These are phyloP conservation scores for Nephelium lappaceum DNA, from an alignment of 345 rosid species.

Conservation along the genomic window DNA sequence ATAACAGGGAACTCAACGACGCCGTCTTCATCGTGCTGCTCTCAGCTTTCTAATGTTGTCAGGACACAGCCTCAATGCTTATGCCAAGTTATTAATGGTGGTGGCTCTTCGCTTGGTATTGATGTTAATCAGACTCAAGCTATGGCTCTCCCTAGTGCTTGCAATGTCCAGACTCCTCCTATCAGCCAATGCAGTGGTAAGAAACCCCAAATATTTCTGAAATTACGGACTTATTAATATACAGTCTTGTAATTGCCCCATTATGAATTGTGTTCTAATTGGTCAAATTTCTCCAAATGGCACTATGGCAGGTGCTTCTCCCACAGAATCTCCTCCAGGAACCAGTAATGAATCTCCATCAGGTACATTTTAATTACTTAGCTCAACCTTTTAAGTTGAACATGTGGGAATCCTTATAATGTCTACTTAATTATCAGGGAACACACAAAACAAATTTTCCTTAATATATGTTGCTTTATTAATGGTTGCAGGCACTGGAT, in stretches of 20 bases:
- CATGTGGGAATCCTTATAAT: too few species aligned
- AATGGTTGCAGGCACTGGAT: constrained; percentile 29
- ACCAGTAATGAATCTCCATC: constrained; percentile 21
- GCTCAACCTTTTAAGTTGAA: not conserved
- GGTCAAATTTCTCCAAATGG: not conserved
- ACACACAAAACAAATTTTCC: not conserved
- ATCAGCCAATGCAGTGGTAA: constrained; percentile 28
- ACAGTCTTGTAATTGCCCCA: not conserved
- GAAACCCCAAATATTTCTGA: not conserved
- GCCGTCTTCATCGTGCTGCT: constrained; percentile 37
- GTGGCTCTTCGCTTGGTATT: constrained; percentile 32
- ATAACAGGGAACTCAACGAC: constrained; percentile 29
- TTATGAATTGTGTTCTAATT: not conserved
- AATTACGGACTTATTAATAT: not conserved
- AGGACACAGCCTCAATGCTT: constrained; percentile 34
- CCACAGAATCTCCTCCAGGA: constrained; percentile 34
- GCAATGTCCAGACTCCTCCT: constrained; percentile 35
- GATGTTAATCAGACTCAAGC: constrained; percentile 40
- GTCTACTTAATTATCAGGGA: too few species aligned
- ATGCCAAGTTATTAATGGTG: constrained; percentile 31
- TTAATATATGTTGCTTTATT: not conserved
- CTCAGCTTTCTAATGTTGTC: constrained; percentile 28
- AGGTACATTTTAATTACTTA: constrained; percentile 9
- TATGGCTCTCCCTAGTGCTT: constrained; percentile 33
- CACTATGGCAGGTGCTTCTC: constrained; percentile 26